Percentiles rank a stretch among this genome's conserved stretches.
These are phyloP conservation scores for Elsinoe ampelina DNA, from an alignment of 2,329 filamentous ascomycete species.

Conservation along the genomic window DNA sequence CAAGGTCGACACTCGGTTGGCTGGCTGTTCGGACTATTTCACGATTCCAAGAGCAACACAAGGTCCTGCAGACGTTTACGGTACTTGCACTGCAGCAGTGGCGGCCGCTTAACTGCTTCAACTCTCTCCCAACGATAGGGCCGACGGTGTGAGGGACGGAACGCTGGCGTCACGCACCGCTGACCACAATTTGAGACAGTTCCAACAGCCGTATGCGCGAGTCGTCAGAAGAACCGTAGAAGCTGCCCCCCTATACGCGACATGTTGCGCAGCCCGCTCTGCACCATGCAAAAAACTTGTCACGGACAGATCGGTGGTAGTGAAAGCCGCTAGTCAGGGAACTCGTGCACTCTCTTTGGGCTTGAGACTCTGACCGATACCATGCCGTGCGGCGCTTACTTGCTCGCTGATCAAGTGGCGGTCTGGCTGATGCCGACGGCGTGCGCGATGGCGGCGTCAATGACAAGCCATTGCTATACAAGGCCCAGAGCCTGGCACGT, in stretches of 20 bases:
- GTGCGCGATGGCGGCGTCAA: neutral
- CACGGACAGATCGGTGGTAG: constrained; percentile 6
- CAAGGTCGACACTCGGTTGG: neutral
- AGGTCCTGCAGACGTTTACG: no score
- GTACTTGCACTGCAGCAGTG: neutral
- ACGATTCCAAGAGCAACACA: no score
- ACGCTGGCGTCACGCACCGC: constrained; percentile 10
- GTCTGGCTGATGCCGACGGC: neutral
- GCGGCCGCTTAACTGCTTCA: constrained; percentile 11
- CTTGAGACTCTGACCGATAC: neutral
- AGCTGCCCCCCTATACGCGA: constrained; percentile 8
- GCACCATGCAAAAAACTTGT: neutral
- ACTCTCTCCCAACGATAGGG: neutral
- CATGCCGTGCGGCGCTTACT: neutral
- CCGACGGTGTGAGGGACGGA: constrained; percentile 8
- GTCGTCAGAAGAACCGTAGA: constrained; percentile 9
- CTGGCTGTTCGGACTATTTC: no score
- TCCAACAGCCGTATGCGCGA: constrained; percentile 9
- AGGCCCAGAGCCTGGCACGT: neutral
- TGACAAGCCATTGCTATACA: neutral
- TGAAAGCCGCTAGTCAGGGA: constrained; percentile 5
- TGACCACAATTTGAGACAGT: constrained; percentile 5
- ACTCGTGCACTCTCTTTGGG: neutral
- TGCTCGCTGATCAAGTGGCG: constrained; percentile 4
- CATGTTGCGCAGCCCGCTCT: neutral